Evolutionary conservation across 352 stramenopile genomes (phyloP).

Genomic region (Elongisporangium senticosum): DNA sequence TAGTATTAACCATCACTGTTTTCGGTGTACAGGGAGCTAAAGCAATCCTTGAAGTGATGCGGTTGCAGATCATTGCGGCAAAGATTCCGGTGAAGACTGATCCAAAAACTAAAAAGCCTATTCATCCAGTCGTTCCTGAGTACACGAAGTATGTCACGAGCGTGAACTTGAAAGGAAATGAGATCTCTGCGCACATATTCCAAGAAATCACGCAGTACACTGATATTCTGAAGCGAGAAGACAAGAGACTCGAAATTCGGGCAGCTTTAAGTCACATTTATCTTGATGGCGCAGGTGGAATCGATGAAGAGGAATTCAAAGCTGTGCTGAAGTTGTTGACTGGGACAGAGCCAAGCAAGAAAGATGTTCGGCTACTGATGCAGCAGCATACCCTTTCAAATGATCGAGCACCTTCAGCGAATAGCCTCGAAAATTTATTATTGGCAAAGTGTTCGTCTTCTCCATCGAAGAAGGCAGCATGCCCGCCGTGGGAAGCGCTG

Average conservation of each 20-base stretch:
- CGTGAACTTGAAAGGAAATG: conserved; percentile 76
- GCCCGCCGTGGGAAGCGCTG: conserved; percentile 65
- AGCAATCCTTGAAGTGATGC: conserved; percentile 66
- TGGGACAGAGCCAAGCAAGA: conserved; percentile 64
- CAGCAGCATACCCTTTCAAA: conserved; percentile 42
- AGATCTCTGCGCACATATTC: conserved; percentile 50
- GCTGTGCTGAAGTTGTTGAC: conserved; percentile 75
- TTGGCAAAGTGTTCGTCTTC: conserved; percentile 66
- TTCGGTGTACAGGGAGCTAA: conserved; percentile 47
- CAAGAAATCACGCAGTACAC: conserved; percentile 73
- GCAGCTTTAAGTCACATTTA: conserved; percentile 67
- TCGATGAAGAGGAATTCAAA: conserved; percentile 79
- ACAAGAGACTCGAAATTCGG: conserved; percentile 77
- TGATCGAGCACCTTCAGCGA: conserved; percentile 42
- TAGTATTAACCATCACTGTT: not conserved
- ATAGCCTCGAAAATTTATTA: conserved; percentile 68
- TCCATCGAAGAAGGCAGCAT: conserved; percentile 62
- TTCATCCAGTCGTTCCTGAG: conserved; percentile 36
- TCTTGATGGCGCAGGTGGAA: conserved; percentile 37
- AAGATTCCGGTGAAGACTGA: conserved; percentile 53
- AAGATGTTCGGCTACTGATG: conserved; percentile 62
- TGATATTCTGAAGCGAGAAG: conserved; percentile 64
- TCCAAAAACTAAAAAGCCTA: conserved; percentile 40
- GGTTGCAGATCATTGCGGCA: conserved; percentile 65
- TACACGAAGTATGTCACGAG: conserved; percentile 69